Base-by-base conservation (phyloP, 306 rosid genomes). In the Vicia sativa region DNA sequence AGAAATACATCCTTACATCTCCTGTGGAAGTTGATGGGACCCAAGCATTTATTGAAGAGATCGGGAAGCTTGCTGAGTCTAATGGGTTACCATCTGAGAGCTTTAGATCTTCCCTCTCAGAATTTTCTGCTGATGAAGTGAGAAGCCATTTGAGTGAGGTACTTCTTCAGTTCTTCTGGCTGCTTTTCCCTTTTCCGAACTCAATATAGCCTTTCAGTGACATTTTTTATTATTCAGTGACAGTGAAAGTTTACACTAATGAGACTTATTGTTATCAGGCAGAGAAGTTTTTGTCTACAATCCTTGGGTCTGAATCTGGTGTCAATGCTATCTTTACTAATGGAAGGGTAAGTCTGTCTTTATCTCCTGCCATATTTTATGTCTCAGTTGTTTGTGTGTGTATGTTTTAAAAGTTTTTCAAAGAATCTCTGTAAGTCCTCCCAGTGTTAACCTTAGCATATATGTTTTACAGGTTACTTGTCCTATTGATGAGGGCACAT, bases 301-400 rank as follows among this genome's bases (percentile, higher is more conserved):
- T 56, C 55, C 83, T 90, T 74, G 96, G 96, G 42, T 81, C 90
- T 71, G 92, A 82, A 72, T 85, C 82, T 67, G 79, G 84, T 75
- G 78, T 45, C 62, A 86, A 84, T 78, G 97, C 91, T 59, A 90
- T 93, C 78, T 81, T 93, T 76, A 90, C 99, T 65, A 93, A 93
- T 72, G 99, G 99, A 85, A 91, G 99, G 89, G 99, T 93, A 85
- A 85, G 90, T 67, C 53, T 67, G 34, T 67, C 60, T 71, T 65
- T 26, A 55, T 70, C 16, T 70, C 42, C 60, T 45, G 56, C 19
- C 16, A 25, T 71, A 74, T 71, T 39, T 74, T 38, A 31, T 48
- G 41, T 52, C 74, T 67, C 52, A 16, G 14, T 65, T 26, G 7
- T 34, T 7, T 53, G 14, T 9, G 34, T 29, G 11, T 23, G n/a